phyloP scores from a whole-genome alignment of 495 filamentous ascomycete species.

The Tirmania nivea region DNA sequence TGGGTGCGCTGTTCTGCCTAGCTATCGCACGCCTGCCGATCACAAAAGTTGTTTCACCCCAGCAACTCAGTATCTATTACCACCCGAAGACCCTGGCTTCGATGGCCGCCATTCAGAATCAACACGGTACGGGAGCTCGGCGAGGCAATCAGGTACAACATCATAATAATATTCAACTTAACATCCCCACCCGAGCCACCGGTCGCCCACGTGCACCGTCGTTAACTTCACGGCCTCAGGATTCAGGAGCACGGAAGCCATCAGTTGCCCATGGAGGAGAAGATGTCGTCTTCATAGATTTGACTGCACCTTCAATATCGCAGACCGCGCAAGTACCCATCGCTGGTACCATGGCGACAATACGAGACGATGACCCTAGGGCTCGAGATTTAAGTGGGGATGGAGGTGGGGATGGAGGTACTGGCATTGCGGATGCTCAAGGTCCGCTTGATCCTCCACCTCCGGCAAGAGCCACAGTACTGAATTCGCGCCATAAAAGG shows the following conservation, averaged over 20 bases:
- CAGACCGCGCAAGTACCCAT: neutral
- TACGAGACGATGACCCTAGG: neutral
- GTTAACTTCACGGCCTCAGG: neutral
- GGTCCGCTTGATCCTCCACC: neutral
- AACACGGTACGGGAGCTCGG: neutral
- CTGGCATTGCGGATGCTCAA: neutral
- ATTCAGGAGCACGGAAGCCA: neutral
- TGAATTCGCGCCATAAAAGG: slow-evolving; percentile 12
- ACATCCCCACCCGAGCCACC: neutral
- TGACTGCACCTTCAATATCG: neutral
- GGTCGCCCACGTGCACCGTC: neutral
- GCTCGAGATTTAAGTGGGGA: neutral
- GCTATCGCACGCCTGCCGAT: no score
- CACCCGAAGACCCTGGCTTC: neutral
- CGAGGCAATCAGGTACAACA: neutral
- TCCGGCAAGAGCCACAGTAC: slow-evolving; percentile 6
- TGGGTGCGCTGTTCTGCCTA: no score
- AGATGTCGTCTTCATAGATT: neutral
- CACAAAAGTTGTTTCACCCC: no score
- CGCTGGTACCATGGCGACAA: neutral
- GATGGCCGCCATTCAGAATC: neutral
- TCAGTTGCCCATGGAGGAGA: neutral
- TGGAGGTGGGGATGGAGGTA: neutral
- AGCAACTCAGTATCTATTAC: no score
- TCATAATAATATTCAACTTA: neutral